A percentile compares a stretch with the other conserved stretches of the same genome.
These are phyloP conservation scores for Cystobasidium tubakii DNA, from an alignment of 768 basidiomycete genomes.

Conservation along the genomic window DNA sequence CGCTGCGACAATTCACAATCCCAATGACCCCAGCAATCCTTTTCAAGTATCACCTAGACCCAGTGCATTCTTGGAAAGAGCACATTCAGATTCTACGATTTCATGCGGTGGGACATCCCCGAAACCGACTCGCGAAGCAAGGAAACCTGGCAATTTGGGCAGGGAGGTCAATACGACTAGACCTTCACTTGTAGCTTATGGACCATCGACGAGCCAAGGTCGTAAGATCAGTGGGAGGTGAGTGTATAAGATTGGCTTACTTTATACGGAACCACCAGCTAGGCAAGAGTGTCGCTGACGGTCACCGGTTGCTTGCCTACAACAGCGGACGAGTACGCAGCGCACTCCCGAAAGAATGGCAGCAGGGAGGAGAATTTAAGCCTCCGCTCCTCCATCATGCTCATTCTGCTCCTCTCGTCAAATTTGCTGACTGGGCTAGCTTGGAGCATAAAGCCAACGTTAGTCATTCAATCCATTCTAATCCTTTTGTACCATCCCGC, in stretches of 20 bases:
- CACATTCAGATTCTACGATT: conserved; percentile 16
- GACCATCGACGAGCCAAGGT: conserved; percentile 22
- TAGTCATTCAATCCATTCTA: not conserved
- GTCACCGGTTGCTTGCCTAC: not conserved
- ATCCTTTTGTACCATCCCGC: not conserved
- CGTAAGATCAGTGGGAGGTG: conserved; percentile 29
- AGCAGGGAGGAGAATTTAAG: conserved; percentile 6
- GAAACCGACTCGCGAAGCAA: not conserved
- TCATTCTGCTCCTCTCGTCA: conserved; percentile 29
- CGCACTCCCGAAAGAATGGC: conserved; percentile 26
- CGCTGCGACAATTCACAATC: not conserved
- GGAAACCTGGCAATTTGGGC: not conserved
- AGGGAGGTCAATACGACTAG: not conserved
- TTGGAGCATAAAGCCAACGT: conserved; percentile 20
- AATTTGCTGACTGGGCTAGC: conserved; percentile 11
- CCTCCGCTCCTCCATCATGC: conserved; percentile 24
- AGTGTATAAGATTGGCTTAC: not conserved
- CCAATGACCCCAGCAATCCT: conserved; percentile 8
- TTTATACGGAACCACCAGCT: no score
- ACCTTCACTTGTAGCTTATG: conserved; percentile 20
- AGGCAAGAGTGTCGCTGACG: not conserved
- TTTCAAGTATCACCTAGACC: conserved; percentile 29
- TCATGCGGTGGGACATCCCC: conserved; percentile 1
- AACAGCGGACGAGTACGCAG: conserved; percentile 22
- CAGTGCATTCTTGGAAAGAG: conserved; percentile 8